A percentile compares a stretch with the other conserved stretches of the same genome.
Conservation (phyloP, 257 asterid species). For the Cinchona pubescens region DNA sequence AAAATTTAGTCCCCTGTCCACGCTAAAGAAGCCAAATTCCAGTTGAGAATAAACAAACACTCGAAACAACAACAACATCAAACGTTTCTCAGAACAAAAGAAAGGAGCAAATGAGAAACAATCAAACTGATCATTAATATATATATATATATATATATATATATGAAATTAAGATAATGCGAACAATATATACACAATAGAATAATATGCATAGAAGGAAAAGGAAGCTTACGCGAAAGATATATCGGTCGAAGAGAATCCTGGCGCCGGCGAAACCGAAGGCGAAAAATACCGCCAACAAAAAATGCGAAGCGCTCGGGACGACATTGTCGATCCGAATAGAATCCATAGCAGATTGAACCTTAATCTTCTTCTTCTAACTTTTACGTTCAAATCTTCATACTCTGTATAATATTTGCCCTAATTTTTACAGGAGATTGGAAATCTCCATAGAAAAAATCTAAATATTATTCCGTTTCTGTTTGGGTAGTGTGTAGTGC, state of each 20-base stretch:
- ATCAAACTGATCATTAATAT: not conserved
- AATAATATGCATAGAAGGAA: not conserved
- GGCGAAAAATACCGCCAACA: slow-evolving; percentile 48
- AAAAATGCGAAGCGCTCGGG: slow-evolving; percentile 53
- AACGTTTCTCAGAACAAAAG: not conserved
- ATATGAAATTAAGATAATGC: not conserved
- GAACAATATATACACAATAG: too few relatives aligned
- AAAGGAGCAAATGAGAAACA: not conserved
- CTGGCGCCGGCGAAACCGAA: slow-evolving; percentile 59
- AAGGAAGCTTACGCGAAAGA: slow-evolving; percentile 61
- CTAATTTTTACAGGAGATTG: not conserved
- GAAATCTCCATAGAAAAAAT: not conserved
- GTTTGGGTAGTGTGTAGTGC: not conserved
- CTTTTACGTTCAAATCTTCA: not conserved
- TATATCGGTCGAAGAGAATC: slow-evolving; percentile 67
- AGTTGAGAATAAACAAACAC: not conserved
- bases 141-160: not conserved
- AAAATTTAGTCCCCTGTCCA: not conserved
- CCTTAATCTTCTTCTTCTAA: slow-evolving; percentile 16
- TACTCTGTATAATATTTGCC: not conserved
- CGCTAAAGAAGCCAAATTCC: not conserved
- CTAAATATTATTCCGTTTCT: not conserved
- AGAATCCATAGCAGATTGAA: slow-evolving; percentile 48
- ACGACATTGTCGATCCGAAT: slow-evolving; percentile 44
- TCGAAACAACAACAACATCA: not conserved